Base-by-base conservation (phyloP, 441 rosid genomes). In the Corymbia citriodora region DNA sequence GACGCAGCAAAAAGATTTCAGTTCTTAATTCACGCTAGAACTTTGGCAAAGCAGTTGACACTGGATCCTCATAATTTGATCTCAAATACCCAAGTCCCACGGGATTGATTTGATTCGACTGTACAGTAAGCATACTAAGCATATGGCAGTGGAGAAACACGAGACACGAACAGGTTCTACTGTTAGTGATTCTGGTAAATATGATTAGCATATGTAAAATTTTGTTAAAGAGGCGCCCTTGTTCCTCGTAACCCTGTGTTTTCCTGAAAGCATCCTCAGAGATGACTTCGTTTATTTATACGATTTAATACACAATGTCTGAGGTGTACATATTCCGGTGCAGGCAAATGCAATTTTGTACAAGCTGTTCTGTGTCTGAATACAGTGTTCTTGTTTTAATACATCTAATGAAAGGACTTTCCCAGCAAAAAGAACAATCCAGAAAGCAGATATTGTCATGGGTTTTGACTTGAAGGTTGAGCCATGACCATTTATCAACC, bases 11-110 rank as follows among this genome's bases (percentile, higher is more conserved):
- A 90, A 89, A 54, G 95, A 91, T 90, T 90, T 36, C 94, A 91
- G 93, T 89, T 68, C 49, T 87, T 97, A 91, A 92, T 93, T 79
- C 93, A 89, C 53, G 96, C 96, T 45, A 92, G 94, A 93, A 93
- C 92, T 90, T 90, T 92, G 88, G 97, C 97, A 19, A 91, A 90
- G 93, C 93, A 95, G 82, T 89, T 94, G 81, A 59, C 89, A 89
- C 40, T 50, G 61, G 45, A 49, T 45, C 79, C 70, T 87, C 68
- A 61, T 55, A 33, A 36, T 33, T 9, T 87, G 88, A 55, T 87
- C 53, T 81, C 53, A 7, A 53, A 48, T 81, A 48, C 86, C 53
- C 86, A 81, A 81, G 86, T 81, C 31, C 53, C 19, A 48, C 19
- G 19, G 25, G 54, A 81, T 52, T 87, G 88, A 87, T 54, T 87